Percentiles rank a stretch among this genome's conserved stretches.
These are phyloP conservation scores for Heracleum sosnowskyi DNA, from an alignment of 129 eudicot species.

Conservation along the genomic window DNA sequence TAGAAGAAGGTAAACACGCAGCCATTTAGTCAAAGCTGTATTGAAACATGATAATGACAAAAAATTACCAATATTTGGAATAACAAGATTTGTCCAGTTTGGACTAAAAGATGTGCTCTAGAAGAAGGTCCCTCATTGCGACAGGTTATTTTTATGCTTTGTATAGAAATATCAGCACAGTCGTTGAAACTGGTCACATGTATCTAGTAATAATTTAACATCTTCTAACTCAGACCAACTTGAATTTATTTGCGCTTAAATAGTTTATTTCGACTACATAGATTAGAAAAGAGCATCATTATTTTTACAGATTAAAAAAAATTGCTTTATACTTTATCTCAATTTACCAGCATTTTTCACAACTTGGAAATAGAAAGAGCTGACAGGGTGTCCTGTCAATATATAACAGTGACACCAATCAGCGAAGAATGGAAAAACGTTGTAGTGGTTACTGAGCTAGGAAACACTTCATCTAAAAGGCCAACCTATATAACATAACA, in stretches of 20 bases:
- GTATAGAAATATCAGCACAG: neutral
- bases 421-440: no score
- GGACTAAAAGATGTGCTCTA: neutral
- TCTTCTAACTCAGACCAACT: neutral
- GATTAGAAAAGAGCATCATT: neutral
- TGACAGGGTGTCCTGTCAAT: no score
- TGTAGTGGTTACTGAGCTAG: no score
- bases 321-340: neutral
- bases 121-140: neutral
- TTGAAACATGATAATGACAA: neutral
- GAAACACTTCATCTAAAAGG: no score
- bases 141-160: neutral
- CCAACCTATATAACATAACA: no score
- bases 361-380: neutral
- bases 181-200: neutral
- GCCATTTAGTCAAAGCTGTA: neutral
- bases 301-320: no score
- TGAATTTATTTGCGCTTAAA: neutral
- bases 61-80: neutral
- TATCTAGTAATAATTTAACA: neutral
- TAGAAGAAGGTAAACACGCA: neutral
- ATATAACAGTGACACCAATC: no score
- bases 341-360: neutral
- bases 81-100: neutral
- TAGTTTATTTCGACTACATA: neutral